phyloP scores from a whole-genome alignment of 768 basidiomycete species.

The Lentinula aciculospora region DNA sequence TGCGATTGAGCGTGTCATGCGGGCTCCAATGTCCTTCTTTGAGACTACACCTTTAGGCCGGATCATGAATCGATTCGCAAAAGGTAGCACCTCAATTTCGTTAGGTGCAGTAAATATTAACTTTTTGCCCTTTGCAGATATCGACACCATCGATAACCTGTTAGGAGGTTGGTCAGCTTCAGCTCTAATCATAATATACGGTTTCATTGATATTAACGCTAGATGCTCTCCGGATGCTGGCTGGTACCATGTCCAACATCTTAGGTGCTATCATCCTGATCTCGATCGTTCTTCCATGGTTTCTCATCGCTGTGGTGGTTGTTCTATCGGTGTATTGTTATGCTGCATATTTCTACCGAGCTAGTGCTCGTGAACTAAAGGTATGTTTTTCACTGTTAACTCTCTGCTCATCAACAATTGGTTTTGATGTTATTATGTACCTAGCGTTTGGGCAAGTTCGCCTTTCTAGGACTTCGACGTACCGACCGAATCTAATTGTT shows the following conservation, averaged over 20 bases:
- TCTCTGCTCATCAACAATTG: neutral
- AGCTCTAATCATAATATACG: neutral
- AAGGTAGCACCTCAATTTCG: constrained; percentile 34
- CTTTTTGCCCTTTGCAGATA: constrained; percentile 33
- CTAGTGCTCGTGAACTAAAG: constrained; percentile 85
- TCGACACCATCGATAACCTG: constrained; percentile 76
- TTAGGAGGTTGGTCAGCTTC: constrained; percentile 40
- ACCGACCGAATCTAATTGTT: neutral
- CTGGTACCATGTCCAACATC: constrained; percentile 56
- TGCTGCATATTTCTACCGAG: constrained; percentile 77
- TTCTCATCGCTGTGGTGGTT: constrained; percentile 66
- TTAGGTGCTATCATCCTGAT: constrained; percentile 76
- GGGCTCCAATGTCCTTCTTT: constrained; percentile 87
- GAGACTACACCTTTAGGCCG: constrained; percentile 86
- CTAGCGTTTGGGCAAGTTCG: constrained; percentile 48
- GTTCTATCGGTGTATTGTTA: constrained; percentile 60
- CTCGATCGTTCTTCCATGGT: constrained; percentile 76
- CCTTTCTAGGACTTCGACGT: neutral
- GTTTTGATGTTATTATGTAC: neutral
- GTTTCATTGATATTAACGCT: constrained; percentile 1
- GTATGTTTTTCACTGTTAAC: constrained; percentile 22
- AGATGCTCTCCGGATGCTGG: constrained; percentile 74
- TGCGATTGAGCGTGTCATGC: constrained; percentile 66
- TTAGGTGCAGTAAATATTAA: neutral
- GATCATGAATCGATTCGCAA: constrained; percentile 88